Percentiles rank a stretch among this genome's conserved stretches.
phyloP scores from a whole-genome alignment of 257 asterid species.

The Catharanthus roseus region DNA sequence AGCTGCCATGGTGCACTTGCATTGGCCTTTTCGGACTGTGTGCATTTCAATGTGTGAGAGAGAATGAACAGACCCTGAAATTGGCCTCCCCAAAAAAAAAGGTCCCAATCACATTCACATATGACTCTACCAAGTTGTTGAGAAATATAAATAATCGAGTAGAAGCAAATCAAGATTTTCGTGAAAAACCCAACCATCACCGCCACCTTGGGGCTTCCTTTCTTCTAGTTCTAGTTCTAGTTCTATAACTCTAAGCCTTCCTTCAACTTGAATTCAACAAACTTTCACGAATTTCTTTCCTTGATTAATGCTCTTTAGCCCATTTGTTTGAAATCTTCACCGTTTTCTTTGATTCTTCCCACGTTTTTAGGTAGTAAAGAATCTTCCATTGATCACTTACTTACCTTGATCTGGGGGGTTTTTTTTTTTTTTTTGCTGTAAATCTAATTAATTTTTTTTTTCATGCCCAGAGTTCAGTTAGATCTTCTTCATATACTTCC shows the following conservation, averaged over 20 bases:
- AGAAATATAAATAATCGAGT: conserved; percentile 13
- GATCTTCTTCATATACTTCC: neutral
- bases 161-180: conserved; percentile 42
- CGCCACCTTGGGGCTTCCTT: conserved; percentile 1
- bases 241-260: no score
- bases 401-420: conserved; percentile 1
- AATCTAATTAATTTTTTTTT: neutral
- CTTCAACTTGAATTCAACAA: conserved; percentile 7
- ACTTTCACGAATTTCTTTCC: conserved; percentile 24
- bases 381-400: neutral
- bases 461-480: neutral
- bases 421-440: no score
- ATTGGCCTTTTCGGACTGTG: conserved; percentile 12
- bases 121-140: neutral
- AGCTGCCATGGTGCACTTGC: conserved; percentile 14
- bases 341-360: neutral
- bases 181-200: conserved; percentile 60
- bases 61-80: neutral
- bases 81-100: neutral
- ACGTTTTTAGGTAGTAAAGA: conserved; percentile 7
- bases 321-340: neutral
- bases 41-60: conserved; percentile 1
- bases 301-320: neutral
- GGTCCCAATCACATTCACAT: neutral
- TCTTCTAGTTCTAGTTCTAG: no score